Conservation (phyloP, 2,329 filamentous ascomycete species). For the Fusarium sp. region DNA sequence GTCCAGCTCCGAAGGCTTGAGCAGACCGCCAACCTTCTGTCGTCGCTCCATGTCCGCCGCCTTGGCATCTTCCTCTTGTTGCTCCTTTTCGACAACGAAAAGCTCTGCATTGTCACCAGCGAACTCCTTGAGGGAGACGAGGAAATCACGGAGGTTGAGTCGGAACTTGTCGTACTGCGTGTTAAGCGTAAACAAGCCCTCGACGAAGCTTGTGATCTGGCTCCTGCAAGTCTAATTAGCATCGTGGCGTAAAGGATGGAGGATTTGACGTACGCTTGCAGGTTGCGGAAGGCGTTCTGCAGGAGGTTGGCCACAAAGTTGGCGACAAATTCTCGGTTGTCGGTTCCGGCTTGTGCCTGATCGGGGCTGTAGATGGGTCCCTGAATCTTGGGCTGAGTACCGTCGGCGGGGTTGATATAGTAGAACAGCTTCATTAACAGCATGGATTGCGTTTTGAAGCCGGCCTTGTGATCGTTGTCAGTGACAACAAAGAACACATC, state of each 20-base stretch:
- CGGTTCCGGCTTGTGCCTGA: slow-evolving; percentile 82
- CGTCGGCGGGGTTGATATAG: slow-evolving; percentile 80
- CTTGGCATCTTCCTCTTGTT: slow-evolving; percentile 85
- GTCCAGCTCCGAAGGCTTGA: slow-evolving; percentile 97
- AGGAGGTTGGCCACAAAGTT: slow-evolving; percentile 87
- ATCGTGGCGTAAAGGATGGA: neutral
- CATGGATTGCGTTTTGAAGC: slow-evolving; percentile 97
- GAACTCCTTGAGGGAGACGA: slow-evolving; percentile 97
- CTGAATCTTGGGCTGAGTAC: slow-evolving; percentile 81
- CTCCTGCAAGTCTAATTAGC: slow-evolving; percentile 62
- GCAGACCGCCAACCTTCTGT: slow-evolving; percentile 92
- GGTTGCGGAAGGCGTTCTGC: slow-evolving; percentile 90
- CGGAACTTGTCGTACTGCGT: slow-evolving; percentile 94
- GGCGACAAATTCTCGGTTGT: slow-evolving; percentile 89
- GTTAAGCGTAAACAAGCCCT: slow-evolving; percentile 87
- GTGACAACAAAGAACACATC: slow-evolving; percentile 99
- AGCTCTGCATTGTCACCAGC: slow-evolving; percentile 94
- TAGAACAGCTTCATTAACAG: slow-evolving; percentile 95
- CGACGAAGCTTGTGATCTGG: slow-evolving; percentile 90
- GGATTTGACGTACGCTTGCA: slow-evolving; percentile 75
- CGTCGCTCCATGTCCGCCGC: slow-evolving; percentile 89
- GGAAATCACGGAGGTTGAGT: slow-evolving; percentile 92
- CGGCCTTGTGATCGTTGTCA: slow-evolving; percentile 97
- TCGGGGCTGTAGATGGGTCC: slow-evolving; percentile 89
- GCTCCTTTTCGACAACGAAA: slow-evolving; percentile 93